A percentile compares a stretch with the other conserved stretches of the same genome.
phyloP scores from a whole-genome alignment of 768 basidiomycete species.

The Mycena olivaceomarginata region DNA sequence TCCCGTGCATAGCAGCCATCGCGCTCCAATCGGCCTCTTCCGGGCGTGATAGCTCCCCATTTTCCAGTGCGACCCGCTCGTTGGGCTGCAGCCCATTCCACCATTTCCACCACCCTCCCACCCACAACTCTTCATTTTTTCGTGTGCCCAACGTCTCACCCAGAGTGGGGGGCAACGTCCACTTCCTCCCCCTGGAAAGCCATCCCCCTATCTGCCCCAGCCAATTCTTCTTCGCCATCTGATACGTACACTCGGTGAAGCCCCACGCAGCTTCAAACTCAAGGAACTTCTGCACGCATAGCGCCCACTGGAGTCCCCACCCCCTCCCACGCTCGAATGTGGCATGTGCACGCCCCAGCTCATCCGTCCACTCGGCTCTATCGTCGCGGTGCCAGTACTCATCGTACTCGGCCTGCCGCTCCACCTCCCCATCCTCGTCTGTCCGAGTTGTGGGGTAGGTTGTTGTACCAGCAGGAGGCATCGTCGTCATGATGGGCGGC shows the following conservation, averaged over 20 bases:
- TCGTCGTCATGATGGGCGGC: no score
- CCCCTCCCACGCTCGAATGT: neutral
- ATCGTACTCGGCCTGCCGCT: neutral
- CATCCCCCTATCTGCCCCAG: neutral
- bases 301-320: slow-evolving; percentile 7
- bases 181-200: neutral
- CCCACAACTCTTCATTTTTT: neutral
- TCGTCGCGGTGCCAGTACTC: neutral
- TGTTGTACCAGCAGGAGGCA: no score
- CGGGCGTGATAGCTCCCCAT: no score
- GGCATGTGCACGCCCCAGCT: neutral
- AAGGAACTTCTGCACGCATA: neutral
- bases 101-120: neutral
- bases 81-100: neutral
- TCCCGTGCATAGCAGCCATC: neutral
- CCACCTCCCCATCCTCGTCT: no score
- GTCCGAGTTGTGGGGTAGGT: no score
- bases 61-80: no score
- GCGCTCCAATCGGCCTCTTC: neutral
- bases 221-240: neutral
- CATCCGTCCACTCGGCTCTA: neutral
- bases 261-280: neutral
- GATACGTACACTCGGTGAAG: neutral
- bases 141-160: neutral
- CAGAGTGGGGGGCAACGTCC: neutral